These are phyloP conservation scores for Lentinula sp. DNA, from an alignment of 768 basidiomycete genomes.

Conservation along the genomic window DNA sequence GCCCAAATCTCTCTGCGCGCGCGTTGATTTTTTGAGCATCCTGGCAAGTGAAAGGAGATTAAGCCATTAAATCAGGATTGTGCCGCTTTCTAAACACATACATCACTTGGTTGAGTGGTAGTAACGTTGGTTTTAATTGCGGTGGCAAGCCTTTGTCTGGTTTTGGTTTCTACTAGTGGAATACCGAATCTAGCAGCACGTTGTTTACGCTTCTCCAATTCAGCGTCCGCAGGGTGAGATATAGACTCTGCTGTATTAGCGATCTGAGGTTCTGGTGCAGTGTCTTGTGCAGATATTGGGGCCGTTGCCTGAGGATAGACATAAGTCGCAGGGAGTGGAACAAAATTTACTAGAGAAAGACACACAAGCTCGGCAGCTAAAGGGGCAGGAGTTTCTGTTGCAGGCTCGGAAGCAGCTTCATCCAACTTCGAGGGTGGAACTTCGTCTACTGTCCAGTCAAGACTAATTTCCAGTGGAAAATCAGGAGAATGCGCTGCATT, in stretches of 20 bases:
- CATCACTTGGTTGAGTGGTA: constrained; percentile 11
- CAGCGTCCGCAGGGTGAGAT: constrained; percentile 30
- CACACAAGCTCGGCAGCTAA: not conserved
- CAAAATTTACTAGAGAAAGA: not conserved
- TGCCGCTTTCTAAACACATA: constrained; percentile 12
- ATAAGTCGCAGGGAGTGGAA: not conserved
- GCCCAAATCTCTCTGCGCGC: constrained; percentile 54
- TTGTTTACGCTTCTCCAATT: constrained; percentile 50
- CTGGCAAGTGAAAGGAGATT: constrained; percentile 21
- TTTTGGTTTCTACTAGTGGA: constrained; percentile 42
- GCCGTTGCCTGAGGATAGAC: not conserved
- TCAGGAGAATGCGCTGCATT: not conserved
- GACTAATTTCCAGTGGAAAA: constrained; percentile 18
- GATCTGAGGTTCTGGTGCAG: constrained; percentile 8
- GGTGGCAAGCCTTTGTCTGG: constrained; percentile 15
- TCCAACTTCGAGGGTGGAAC: constrained; percentile 11
- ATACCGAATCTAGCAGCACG: constrained; percentile 71
- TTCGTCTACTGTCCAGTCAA: constrained; percentile 38
- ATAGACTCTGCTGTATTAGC: not conserved
- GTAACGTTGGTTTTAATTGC: not conserved
- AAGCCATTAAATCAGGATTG: not conserved
- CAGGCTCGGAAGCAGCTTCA: not conserved
- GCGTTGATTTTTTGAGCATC: constrained; percentile 42
- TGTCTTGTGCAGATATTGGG: constrained; percentile 7
- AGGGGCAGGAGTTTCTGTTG: not conserved